These are phyloP conservation scores for Claviceps sorghi DNA, from an alignment of 2,329 filamentous ascomycete species.

Conservation along the genomic window DNA sequence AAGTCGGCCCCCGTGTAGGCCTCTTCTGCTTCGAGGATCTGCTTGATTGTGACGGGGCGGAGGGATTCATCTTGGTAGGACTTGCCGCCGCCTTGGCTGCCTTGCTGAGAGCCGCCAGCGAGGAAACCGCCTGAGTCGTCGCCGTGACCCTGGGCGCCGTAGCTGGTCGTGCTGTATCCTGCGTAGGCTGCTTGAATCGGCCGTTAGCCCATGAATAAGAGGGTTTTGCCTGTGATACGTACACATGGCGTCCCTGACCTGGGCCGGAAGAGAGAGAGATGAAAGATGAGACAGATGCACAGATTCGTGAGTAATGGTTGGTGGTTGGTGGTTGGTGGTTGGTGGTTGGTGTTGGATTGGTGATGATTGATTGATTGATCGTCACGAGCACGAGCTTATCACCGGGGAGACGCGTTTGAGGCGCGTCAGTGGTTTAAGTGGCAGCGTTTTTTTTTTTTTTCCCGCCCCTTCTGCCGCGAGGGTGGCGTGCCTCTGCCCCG, in stretches of 20 bases:
- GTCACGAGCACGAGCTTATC: not conserved
- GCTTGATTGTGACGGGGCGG: slow-evolving; percentile 89
- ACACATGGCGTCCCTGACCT: not conserved
- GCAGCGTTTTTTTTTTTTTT: not conserved
- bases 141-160: slow-evolving; percentile 41
- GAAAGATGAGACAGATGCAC: not conserved
- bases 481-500: not conserved
- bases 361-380: not conserved
- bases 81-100: slow-evolving; percentile 38
- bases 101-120: slow-evolving; percentile 42
- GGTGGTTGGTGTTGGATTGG: slow-evolving; percentile 1
- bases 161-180: slow-evolving; percentile 30
- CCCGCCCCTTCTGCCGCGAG: not conserved
- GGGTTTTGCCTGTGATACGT: not conserved
- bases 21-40: slow-evolving; percentile 71
- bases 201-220: slow-evolving; percentile 4
- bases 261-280: not conserved
- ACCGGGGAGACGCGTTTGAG: slow-evolving; percentile 6
- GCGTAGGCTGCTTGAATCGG: slow-evolving; percentile 31
- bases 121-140: slow-evolving; percentile 50
- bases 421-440: slow-evolving; percentile 6
- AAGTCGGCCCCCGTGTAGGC: slow-evolving; percentile 60
- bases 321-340: slow-evolving; percentile 14
- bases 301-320: not conserved
- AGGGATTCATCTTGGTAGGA: slow-evolving; percentile 69